A percentile compares a stretch with the other conserved stretches of the same genome.
These are phyloP conservation scores for Brassica juncea DNA, from an alignment of 345 rosid species.

Conservation along the genomic window DNA sequence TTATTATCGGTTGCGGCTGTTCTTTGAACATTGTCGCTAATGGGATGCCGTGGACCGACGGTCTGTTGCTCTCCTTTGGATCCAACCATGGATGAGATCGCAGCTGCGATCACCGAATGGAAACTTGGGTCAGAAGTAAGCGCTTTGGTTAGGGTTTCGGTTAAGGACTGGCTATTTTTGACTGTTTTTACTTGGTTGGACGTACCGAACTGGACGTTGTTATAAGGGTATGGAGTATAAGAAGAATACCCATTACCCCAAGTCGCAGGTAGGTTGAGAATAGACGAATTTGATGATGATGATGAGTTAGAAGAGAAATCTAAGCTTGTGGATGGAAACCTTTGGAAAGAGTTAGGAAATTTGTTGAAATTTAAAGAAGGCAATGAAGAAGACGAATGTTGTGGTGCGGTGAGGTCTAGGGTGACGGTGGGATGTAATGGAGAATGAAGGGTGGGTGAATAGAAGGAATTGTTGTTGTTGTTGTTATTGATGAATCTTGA, in stretches of 20 bases:
- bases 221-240: slow-evolving; percentile 38
- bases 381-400: slow-evolving; percentile 45
- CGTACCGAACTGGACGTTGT: slow-evolving; percentile 39
- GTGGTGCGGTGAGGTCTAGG: slow-evolving; percentile 71
- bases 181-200: slow-evolving; percentile 41
- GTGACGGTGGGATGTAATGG: slow-evolving; percentile 72
- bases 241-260: slow-evolving; percentile 55
- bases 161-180: slow-evolving; percentile 51
- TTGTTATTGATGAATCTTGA: slow-evolving; percentile 46
- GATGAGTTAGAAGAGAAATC: slow-evolving; percentile 53
- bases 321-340: slow-evolving; percentile 56
- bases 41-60: slow-evolving; percentile 8
- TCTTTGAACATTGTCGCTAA: not conserved
- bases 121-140: slow-evolving; percentile 70
- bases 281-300: slow-evolving; percentile 42
- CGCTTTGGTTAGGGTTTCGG: slow-evolving; percentile 67
- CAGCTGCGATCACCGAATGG: slow-evolving; percentile 69
- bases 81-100: slow-evolving; percentile 70
- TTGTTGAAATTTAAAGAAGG: slow-evolving; percentile 47
- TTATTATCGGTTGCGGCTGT: slow-evolving; percentile 27
- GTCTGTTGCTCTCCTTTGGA: slow-evolving; percentile 36
- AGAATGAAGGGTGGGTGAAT: slow-evolving; percentile 43
- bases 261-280: slow-evolving; percentile 40
- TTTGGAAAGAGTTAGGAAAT: slow-evolving; percentile 44
- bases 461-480: slow-evolving; percentile 44